These are phyloP conservation scores for Fusarium austroafricanum DNA, from an alignment of 2,329 filamentous ascomycete species.

Conservation along the genomic window DNA sequence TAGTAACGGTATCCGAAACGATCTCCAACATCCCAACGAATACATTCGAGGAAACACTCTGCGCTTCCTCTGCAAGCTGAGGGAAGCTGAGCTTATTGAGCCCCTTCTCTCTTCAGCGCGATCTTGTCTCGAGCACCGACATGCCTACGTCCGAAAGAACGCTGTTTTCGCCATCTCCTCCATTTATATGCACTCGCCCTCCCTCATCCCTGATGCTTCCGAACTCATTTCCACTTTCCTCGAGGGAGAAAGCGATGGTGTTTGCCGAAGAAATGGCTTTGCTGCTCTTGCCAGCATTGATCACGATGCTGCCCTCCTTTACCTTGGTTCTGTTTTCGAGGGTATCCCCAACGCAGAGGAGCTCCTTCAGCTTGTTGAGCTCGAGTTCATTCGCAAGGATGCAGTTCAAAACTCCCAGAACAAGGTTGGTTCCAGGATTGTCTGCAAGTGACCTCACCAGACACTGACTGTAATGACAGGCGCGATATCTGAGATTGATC, in stretches of 20 bases:
- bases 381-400: conserved; percentile 98
- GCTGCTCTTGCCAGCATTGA: conserved; percentile 90
- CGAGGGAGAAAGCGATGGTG: conserved; percentile 89
- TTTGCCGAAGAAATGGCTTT: conserved; percentile 98
- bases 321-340: conserved; percentile 90
- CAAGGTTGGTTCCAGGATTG: conserved; percentile 70
- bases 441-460: conserved; percentile 15
- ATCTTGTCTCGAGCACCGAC: conserved; percentile 92
- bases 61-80: conserved; percentile 95
- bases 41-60: conserved; percentile 98
- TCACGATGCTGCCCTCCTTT: conserved; percentile 91
- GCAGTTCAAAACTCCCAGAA: conserved; percentile 94
- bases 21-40: conserved; percentile 97
- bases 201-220: conserved; percentile 92
- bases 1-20: conserved; percentile 97
- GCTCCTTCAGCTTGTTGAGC: conserved; percentile 88
- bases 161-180: conserved; percentile 94
- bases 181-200: conserved; percentile 90
- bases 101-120: conserved; percentile 92
- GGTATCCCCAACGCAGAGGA: conserved; percentile 95
- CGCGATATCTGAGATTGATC: conserved; percentile 91
- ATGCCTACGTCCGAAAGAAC: conserved; percentile 98
- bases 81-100: conserved; percentile 95
- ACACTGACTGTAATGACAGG: conserved; percentile 60
- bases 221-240: conserved; percentile 93